Evolutionary conservation across 2,329 filamentous ascomycete genomes (phyloP).

Genomic region (Colletotrichum trifolii): DNA sequence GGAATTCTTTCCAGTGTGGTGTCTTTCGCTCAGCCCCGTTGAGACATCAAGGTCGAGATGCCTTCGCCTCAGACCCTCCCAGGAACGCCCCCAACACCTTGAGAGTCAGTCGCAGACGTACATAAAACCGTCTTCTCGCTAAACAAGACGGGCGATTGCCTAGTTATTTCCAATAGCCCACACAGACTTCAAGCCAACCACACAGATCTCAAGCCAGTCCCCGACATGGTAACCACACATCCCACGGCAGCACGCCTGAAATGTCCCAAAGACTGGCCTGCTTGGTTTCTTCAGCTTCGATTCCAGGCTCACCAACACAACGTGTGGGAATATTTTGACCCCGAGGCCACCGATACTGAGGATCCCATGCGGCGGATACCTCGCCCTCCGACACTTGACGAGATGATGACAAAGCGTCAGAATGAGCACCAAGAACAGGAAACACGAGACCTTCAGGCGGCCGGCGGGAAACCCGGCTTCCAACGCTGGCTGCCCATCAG

Average conservation of each 20-base stretch:
- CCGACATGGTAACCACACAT: background rate
- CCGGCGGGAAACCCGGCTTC: background rate
- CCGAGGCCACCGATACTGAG: background rate
- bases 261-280: background rate
- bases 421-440: background rate
- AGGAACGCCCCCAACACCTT: too few relatives aligned
- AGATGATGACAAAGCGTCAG: background rate
- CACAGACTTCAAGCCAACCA: too few relatives aligned
- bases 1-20: too few relatives aligned
- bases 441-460: background rate
- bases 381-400: background rate
- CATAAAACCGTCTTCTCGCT: too few relatives aligned
- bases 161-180: too few relatives aligned
- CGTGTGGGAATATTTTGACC: background rate
- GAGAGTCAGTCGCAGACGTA: too few relatives aligned
- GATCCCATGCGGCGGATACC: background rate
- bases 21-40: too few relatives aligned
- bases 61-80: too few relatives aligned
- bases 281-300: background rate
- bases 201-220: too few relatives aligned
- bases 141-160: too few relatives aligned
- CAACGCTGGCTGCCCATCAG: background rate
- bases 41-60: too few relatives aligned
- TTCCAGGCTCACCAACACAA: background rate
- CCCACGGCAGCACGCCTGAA: background rate